Evolutionary conservation across 169 alveolate species (phyloP).

Genomic region (Cryptosporidium parvum): DNA sequence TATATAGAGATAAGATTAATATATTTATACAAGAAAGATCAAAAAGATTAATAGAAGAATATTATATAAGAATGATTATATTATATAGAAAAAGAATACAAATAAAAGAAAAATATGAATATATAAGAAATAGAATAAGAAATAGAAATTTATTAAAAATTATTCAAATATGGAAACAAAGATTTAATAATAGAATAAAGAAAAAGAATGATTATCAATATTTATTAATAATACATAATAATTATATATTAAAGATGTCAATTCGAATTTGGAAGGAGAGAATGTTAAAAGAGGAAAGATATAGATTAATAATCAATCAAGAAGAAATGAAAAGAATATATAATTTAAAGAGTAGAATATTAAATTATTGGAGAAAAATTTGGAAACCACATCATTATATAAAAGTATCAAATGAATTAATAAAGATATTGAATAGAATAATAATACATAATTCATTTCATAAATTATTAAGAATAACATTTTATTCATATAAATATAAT

Average conservation of each 20-base stretch:
- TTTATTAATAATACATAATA: not conserved
- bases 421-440: constrained; percentile 20
- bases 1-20: not conserved
- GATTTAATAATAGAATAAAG: not conserved
- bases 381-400: constrained; percentile 51
- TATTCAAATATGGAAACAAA: not conserved
- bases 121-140: not conserved
- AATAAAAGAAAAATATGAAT: not conserved
- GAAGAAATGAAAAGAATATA: not conserved
- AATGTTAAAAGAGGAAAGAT: not conserved
- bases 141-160: not conserved
- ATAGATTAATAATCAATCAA: not conserved
- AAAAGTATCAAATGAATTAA: not conserved
- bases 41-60: not conserved
- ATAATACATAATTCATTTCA: constrained; percentile 33
- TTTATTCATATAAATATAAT: not conserved
- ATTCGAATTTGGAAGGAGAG: constrained; percentile 16
- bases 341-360: not conserved
- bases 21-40: not conserved
- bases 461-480: not conserved
- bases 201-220: not conserved
- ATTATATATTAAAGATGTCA: not conserved
- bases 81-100: constrained; percentile 1
- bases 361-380: constrained; percentile 10
- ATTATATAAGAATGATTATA: not conserved